Percentiles rank a stretch among this genome's conserved stretches.
Evolutionary conservation across 148 eudicot genomes (phyloP).

Genomic region (Rhododendron kiyosumense): DNA sequence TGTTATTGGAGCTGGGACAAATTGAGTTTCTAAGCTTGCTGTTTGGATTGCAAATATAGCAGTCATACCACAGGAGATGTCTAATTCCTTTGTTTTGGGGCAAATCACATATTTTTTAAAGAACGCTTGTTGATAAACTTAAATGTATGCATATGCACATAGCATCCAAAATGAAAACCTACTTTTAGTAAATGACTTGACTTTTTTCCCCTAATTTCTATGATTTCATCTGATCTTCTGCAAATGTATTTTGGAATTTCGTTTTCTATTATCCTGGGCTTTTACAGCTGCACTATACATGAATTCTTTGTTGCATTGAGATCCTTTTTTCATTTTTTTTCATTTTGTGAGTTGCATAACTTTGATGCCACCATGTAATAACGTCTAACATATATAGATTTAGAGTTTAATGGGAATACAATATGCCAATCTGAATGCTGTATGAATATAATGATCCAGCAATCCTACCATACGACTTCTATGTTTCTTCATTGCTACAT

Average conservation of each 20-base stretch:
- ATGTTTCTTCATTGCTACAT: too few species aligned
- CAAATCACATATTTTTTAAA: not conserved
- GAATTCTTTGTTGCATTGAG: not conserved
- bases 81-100: not conserved
- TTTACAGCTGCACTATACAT: not conserved
- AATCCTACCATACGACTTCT: too few species aligned
- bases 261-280: not conserved
- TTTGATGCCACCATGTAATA: too few species aligned
- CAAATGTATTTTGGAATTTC: not conserved
- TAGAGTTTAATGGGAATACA: too few species aligned
- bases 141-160: not conserved
- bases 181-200: not conserved
- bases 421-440: too few species aligned
- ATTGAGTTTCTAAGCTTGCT: not conserved
- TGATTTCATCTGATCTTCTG: not conserved
- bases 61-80: not conserved
- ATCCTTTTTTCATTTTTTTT: not conserved
- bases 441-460: too few species aligned
- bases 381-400: too few species aligned
- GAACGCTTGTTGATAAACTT: not conserved
- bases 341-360: too few species aligned
- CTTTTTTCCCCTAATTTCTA: not conserved
- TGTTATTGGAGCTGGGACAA: not conserved
- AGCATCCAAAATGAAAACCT: not conserved
- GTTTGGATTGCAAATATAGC: not conserved